These are phyloP conservation scores for Claviceps sp. DNA, from an alignment of 2,329 filamentous ascomycete genomes.

Conservation along the genomic window DNA sequence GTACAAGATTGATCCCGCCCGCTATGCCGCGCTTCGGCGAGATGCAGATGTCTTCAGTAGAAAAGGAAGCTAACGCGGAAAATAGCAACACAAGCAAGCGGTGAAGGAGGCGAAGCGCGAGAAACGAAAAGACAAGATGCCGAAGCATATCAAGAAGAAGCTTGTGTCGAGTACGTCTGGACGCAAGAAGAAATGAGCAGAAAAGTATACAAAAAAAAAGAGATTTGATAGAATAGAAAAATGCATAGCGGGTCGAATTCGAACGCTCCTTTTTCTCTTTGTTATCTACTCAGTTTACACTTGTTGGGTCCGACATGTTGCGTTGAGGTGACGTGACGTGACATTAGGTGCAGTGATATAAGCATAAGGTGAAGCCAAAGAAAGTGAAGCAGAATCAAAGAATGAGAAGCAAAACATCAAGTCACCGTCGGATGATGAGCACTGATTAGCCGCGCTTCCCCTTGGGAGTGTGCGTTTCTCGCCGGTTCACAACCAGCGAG, in stretches of 20 bases:
- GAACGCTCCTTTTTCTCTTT: too few species aligned
- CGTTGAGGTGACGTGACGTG: too few species aligned
- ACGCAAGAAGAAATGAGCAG: constrained; percentile 39
- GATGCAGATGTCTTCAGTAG: too few species aligned
- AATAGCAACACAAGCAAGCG: constrained; percentile 60
- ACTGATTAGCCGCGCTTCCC: constrained; percentile 18
- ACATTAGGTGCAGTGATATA: too few species aligned
- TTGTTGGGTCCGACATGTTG: too few species aligned
- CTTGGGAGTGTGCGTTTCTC: constrained; percentile 17
- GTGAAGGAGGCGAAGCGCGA: constrained; percentile 95
- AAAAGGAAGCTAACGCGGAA: neutral
- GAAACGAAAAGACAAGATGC: constrained; percentile 88
- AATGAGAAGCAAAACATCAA: too few species aligned
- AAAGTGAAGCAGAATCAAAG: too few species aligned
- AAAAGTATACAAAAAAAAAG: neutral
- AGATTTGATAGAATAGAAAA: too few species aligned
- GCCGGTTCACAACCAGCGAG: constrained; percentile 9
- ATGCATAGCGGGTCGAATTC: too few species aligned
- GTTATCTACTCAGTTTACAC: too few species aligned
- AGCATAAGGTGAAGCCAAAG: too few species aligned
- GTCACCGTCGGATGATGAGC: constrained; percentile 34
- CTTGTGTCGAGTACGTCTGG: constrained; percentile 50
- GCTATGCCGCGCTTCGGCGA: too few species aligned
- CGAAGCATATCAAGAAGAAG: constrained; percentile 91
- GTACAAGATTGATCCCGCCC: constrained; percentile 4